A percentile compares a stretch with the other conserved stretches of the same genome.
Evolutionary conservation across 2,329 filamentous ascomycete species (phyloP).

Genomic region (Penicillium sp.): DNA sequence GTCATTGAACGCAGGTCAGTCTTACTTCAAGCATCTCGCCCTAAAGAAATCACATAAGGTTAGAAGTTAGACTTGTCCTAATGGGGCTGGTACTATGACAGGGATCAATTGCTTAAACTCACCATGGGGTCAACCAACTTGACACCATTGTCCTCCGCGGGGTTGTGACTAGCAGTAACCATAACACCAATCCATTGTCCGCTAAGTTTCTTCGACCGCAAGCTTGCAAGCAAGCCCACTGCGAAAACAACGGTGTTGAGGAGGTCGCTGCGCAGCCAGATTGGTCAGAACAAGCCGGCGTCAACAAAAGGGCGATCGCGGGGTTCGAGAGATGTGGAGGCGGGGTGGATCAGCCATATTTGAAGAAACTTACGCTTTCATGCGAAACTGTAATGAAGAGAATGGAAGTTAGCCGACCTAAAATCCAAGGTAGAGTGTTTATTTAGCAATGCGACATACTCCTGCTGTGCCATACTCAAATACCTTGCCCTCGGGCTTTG

Average conservation of each 20-base stretch:
- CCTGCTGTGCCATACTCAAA: conserved; percentile 63
- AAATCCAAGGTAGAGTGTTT: background rate
- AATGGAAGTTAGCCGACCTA: conserved; percentile 18
- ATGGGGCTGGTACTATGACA: background rate
- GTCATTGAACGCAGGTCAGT: conserved; percentile 1
- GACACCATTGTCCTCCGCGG: conserved; percentile 83
- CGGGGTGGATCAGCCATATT: conserved; percentile 27
- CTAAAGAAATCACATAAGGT: conserved; percentile 36
- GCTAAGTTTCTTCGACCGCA: conserved; percentile 85
- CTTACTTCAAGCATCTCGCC: conserved; percentile 92
- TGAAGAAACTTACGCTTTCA: conserved; percentile 61
- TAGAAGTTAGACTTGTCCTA: conserved; percentile 15
- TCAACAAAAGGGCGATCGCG: conserved; percentile 35
- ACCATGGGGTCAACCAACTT: conserved; percentile 95
- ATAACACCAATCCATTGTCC: conserved; percentile 93
- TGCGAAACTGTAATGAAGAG: conserved; percentile 57
- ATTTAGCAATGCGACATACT: conserved; percentile 46
- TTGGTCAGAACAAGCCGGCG: conserved; percentile 32
- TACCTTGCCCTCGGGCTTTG: conserved; percentile 50
- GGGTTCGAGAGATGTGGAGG: conserved; percentile 29
- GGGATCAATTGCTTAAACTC: conserved; percentile 21
- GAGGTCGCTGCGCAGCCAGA: conserved; percentile 58
- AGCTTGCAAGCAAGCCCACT: conserved; percentile 81
- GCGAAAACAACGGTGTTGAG: conserved; percentile 91
- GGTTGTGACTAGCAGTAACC: conserved; percentile 94